phyloP scores from a whole-genome alignment of 805 yeast genomes.

The Komagataella pseudopastoris region DNA sequence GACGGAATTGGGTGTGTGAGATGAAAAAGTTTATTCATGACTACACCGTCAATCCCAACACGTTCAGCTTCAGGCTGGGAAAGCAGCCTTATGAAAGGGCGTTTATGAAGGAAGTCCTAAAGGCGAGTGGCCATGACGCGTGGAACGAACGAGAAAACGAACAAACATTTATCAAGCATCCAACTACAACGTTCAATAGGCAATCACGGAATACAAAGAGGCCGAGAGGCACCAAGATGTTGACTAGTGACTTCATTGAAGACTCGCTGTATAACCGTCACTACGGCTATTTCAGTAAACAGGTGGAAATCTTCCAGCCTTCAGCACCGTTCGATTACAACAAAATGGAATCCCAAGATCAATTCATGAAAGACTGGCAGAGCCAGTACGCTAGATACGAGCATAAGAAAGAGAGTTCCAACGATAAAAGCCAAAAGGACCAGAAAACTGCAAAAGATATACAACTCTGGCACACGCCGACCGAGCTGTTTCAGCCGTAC shows the following conservation, averaged over 20 bases:
- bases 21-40: conserved; percentile 15
- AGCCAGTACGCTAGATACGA: conserved; percentile 44
- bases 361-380: conserved; percentile 58
- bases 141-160: conserved; percentile 17
- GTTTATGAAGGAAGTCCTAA: conserved; percentile 9
- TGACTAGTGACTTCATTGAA: conserved; percentile 70
- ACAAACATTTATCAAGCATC: conserved; percentile 26
- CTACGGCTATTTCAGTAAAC: conserved; percentile 73
- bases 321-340: conserved; percentile 51
- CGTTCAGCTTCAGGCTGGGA: conserved; percentile 16
- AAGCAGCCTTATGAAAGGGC: conserved; percentile 1
- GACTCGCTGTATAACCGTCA: conserved; percentile 71
- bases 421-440: conserved; percentile 11
- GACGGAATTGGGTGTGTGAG: not conserved
- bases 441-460: conserved; percentile 8
- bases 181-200: conserved; percentile 23
- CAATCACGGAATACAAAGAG: conserved; percentile 25
- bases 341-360: conserved; percentile 46
- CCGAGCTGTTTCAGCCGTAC: conserved; percentile 71
- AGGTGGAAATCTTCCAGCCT: conserved; percentile 66
- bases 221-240: conserved; percentile 56
- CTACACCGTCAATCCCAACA: conserved; percentile 17
- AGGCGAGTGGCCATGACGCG: conserved; percentile 22
- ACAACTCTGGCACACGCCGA: conserved; percentile 85
- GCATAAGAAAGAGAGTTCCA: conserved; percentile 6